Evolutionary conservation across 169 alveolate species (phyloP), one percentile per base, ranked within the genome.

Genomic region (Plasmodium relictum): DNA sequence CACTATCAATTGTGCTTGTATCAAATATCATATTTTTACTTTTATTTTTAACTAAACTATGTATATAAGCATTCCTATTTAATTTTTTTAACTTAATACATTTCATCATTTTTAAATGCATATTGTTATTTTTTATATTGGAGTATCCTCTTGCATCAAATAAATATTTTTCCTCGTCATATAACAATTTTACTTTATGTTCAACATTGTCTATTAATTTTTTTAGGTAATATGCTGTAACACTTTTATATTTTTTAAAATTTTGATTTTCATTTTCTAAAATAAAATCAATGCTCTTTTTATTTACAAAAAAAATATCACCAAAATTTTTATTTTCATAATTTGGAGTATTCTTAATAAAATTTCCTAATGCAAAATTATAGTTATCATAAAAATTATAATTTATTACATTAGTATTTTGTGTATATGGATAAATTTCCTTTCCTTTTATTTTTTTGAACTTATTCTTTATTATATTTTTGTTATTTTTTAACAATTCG

Each of bases 221-320:
- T 48, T 76, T 76, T 12, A 76, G 45, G 39, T 42, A 76, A 24
- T 8, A 44, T 9, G 56, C 74, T 31, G 89, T 76, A 10, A 76
- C 42, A 31, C 65, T 54, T 45, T 76, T 22, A 18, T 42, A 39
- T 37, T 31, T 44, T 26, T 74, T 39, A 31, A 31, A 31, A 7
- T 74, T 41, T 9, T 50, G 18, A 26, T 62, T 58, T 31, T 74
- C 88, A 44, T 54, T 74, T 48, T 61, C 31, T 7, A 74, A 0
- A 61, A 37, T 20, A 41, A 12, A 14, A 7, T 59, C 59, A 16
- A 22, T 52, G 62, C 12, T 20, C 62, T 52, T 52, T n/a, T 62
- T 62, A 62, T 31, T n/a, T 9, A 7, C 39, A 3, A 31, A 31
- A 31, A 31, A 31, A 31, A 31, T 31, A 31, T 31, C 39, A 31